Base-by-base conservation (phyloP, 345 rosid genomes). In the Cardamine resedifolia region DNA sequence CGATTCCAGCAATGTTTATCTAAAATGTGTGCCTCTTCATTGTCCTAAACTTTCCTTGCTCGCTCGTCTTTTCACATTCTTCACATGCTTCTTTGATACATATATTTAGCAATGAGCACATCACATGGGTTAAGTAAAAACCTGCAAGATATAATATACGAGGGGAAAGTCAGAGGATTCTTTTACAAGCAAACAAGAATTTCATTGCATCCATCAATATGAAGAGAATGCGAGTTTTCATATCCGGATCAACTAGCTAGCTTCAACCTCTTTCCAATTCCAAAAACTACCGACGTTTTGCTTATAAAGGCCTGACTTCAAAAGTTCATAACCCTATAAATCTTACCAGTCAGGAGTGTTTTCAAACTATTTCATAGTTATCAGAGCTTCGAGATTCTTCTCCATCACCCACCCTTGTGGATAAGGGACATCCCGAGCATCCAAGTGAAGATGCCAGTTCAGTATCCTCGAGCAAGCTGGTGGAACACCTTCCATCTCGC, bases 391-490 rank as follows among this genome's bases (percentile, higher is more conserved):
- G n/a, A 90, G 91, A 73, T 87, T 87, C 81, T 81, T 84, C 77
- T 77, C 81, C 53, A 90, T 73, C 72, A 64, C 65, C 97, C 98
- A 93, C 12, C 93, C 88, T 76, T 67, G 81, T 14, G 98, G 98
- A 80, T 93, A 88, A 30, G 75, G 64, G 53, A 83, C 84, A 66
- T 81, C 79, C 2, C 26, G 72, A 7, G 85, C 79, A 77, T 84
- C 88, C 69, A 89, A 74, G 86, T 93, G 96, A 16, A 93, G 94
- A 83, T 93, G 98, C 98, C 98, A 94, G 77, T 86, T 94, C 77
- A 88, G 69, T 77, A 91, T 85, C 73, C 51, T 84, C 20, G 95
- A 86, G 81, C 98, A 94, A 58, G 83, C 81, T 52, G 79, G 58
- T n/a, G 95, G 85, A 64, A 71, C 73, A 47, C 88, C 91, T 84